These are phyloP conservation scores for Trichocladium uniseriatum DNA, from an alignment of 495 filamentous ascomycete genomes.

Conservation along the genomic window DNA sequence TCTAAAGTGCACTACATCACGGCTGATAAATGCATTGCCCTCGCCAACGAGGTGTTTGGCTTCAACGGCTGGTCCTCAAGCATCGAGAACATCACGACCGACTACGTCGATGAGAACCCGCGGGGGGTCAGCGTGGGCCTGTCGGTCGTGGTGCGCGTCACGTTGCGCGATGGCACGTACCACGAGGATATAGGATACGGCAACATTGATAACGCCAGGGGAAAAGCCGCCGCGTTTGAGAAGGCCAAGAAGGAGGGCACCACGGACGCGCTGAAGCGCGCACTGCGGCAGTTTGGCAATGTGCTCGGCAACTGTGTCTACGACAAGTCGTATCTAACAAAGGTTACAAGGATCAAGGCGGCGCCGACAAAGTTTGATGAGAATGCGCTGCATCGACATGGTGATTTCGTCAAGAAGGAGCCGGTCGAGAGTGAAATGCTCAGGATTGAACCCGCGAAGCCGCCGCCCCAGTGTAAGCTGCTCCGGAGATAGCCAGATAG, in stretches of 20 bases:
- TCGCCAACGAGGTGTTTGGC: slow-evolving; percentile 96
- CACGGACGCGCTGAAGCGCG: slow-evolving; percentile 84
- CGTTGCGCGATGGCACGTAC: slow-evolving; percentile 80
- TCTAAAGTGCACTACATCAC: slow-evolving; percentile 84
- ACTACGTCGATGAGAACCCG: slow-evolving; percentile 62
- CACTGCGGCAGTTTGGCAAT: slow-evolving; percentile 88
- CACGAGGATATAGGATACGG: slow-evolving; percentile 97
- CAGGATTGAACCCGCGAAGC: slow-evolving; percentile 19
- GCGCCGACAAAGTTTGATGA: slow-evolving; percentile 59
- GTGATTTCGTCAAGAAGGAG: slow-evolving; percentile 55
- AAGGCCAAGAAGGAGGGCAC: slow-evolving; percentile 98
- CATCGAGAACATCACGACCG: slow-evolving; percentile 81
- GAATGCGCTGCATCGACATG: slow-evolving; percentile 69
- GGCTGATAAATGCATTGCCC: slow-evolving; percentile 86
- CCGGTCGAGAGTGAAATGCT: slow-evolving; percentile 30
- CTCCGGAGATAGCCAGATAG: slow-evolving; percentile 1
- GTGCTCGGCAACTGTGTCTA: slow-evolving; percentile 95
- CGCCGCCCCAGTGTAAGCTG: slow-evolving; percentile 22
- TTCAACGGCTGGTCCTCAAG: slow-evolving; percentile 97
- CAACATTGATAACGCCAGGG: slow-evolving; percentile 88
- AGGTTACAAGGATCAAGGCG: slow-evolving; percentile 74
- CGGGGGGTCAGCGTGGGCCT: slow-evolving; percentile 65
- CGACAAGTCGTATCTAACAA: slow-evolving; percentile 83
- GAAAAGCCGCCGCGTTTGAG: slow-evolving; percentile 88
- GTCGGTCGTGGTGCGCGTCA: slow-evolving; percentile 82